These are phyloP conservation scores for Exophiala alcalophila DNA, from an alignment of 2,329 filamentous ascomycete species.

Conservation along the genomic window DNA sequence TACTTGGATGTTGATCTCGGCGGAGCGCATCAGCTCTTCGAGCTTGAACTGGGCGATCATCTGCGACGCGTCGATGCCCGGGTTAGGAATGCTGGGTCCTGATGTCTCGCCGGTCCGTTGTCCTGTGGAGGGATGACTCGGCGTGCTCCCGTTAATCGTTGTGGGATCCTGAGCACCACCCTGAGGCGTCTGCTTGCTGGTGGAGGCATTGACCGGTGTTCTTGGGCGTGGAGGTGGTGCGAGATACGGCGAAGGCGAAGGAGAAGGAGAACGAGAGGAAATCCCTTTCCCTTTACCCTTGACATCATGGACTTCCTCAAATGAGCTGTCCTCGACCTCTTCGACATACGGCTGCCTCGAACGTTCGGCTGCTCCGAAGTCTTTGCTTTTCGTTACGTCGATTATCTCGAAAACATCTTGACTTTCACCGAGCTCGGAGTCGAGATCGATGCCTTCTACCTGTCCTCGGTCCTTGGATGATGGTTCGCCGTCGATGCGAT, in stretches of 20 bases:
- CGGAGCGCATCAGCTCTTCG: constrained; percentile 13
- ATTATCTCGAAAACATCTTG: constrained; percentile 5
- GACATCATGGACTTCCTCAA: too few relatives aligned
- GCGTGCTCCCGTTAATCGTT: background rate
- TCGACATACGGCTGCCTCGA: background rate
- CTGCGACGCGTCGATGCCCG: background rate
- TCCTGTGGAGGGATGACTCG: background rate
- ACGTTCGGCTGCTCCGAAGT: background rate
- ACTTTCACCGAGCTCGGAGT: too few relatives aligned
- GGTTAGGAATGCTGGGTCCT: background rate
- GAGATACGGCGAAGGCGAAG: background rate
- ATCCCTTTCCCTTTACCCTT: constrained; percentile 16
- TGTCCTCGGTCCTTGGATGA: background rate
- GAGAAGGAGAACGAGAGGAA: background rate
- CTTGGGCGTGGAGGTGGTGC: background rate
- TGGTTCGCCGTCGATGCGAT: background rate
- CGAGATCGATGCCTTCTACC: too few relatives aligned
- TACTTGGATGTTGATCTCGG: constrained; percentile 12
- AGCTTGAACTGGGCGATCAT: too few relatives aligned
- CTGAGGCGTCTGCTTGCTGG: background rate
- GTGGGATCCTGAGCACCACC: background rate
- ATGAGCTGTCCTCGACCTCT: too few relatives aligned
- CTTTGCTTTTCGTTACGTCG: background rate
- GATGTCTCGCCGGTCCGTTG: background rate
- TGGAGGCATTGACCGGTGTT: constrained; percentile 3